These are phyloP conservation scores for Avena insularis DNA, from an alignment of 176 grass and related monocot genomes.

Conservation along the genomic window DNA sequence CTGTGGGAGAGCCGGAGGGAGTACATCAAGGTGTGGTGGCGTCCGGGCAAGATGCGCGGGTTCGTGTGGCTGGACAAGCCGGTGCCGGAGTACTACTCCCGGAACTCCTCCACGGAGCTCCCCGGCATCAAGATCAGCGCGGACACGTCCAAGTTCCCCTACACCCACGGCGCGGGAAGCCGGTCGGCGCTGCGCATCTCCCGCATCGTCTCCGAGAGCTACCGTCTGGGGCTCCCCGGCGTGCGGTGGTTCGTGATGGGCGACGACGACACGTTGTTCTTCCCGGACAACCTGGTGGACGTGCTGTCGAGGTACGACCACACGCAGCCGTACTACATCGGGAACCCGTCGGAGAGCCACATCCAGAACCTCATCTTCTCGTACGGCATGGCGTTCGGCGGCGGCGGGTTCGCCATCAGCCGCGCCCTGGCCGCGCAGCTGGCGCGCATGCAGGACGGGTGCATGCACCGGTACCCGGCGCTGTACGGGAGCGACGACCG, in stretches of 20 bases:
- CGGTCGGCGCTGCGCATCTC: conserved; percentile 57
- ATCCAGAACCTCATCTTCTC: conserved; percentile 70
- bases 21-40: conserved; percentile 34
- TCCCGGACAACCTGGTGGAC: conserved; percentile 69
- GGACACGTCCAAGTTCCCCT: conserved; percentile 50
- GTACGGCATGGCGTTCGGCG: conserved; percentile 78
- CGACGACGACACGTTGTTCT: conserved; percentile 90
- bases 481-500: conserved; percentile 79
- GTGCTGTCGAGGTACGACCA: conserved; percentile 77
- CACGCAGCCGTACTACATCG: conserved; percentile 67
- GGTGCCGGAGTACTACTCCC: conserved; percentile 38
- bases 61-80: conserved; percentile 59
- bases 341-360: conserved; percentile 72
- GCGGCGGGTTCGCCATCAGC: conserved; percentile 74
- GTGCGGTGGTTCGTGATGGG: conserved; percentile 80
- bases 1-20: conserved; percentile 48
- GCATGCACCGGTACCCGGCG: conserved; percentile 62
- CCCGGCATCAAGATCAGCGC: conserved; percentile 45
- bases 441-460: conserved; percentile 57
- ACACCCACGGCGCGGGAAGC: conserved; percentile 51
- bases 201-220: conserved; percentile 62
- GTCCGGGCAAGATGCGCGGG: conserved; percentile 47
- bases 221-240: conserved; percentile 41
- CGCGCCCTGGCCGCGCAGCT: conserved; percentile 60
- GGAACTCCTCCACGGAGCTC: conserved; percentile 20